Percentiles rank a stretch among this genome's conserved stretches.
Conservation (phyloP, 495 filamentous ascomycete genomes). For the Aspergillus sclerotioniger region DNA sequence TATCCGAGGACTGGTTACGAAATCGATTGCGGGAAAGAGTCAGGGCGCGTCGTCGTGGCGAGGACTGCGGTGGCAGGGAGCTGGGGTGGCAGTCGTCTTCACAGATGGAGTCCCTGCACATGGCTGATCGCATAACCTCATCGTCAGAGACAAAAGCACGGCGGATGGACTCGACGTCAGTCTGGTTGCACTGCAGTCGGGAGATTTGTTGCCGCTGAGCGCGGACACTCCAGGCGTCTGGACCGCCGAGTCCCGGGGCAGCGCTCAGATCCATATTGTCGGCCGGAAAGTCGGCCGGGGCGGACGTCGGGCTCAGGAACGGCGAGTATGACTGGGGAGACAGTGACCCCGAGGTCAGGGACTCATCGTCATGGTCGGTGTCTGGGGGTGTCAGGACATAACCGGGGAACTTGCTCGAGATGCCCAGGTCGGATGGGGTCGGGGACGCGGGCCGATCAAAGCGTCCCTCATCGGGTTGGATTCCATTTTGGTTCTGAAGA, state of each 20-base stretch:
- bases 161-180: conserved; percentile 38
- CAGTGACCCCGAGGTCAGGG: conserved; percentile 17
- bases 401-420: conserved; percentile 22
- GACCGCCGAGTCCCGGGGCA: background rate
- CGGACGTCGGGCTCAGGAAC: conserved; percentile 37
- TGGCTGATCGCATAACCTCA: conserved; percentile 10
- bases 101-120: conserved; percentile 8
- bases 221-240: conserved; percentile 25
- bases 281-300: conserved; percentile 23
- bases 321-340: conserved; percentile 24
- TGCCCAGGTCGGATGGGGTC: conserved; percentile 14
- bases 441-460: conserved; percentile 11
- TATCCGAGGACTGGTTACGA: conserved; percentile 14
- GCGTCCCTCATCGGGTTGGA: background rate
- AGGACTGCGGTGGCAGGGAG: conserved; percentile 38
- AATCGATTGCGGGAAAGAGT: conserved; percentile 31
- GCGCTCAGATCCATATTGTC: conserved; percentile 10
- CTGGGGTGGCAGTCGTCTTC: conserved; percentile 46
- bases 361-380: conserved; percentile 44
- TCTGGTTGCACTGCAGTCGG: conserved; percentile 39
- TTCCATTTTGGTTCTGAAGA: conserved; percentile 25
- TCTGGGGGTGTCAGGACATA: conserved; percentile 45
- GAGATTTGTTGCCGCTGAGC: conserved; percentile 44
- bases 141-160: conserved; percentile 31
- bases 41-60: conserved; percentile 29